Conservation (phyloP, 176 grass and related monocot genomes). For the Zoysia pacifica region DNA sequence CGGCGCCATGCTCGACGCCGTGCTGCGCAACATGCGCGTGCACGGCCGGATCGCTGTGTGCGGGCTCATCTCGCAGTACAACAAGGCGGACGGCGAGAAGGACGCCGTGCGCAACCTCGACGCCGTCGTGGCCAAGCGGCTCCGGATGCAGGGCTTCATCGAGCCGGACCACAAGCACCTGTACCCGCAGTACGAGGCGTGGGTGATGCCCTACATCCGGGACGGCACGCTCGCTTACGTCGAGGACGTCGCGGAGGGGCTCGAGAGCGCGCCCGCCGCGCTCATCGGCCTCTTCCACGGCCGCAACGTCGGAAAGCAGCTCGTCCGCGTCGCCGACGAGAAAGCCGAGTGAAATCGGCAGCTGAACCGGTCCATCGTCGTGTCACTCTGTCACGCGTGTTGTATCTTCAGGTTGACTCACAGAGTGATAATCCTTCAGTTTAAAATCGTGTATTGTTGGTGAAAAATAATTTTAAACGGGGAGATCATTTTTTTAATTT, state of each 20-base stretch:
- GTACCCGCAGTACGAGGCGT: constrained; percentile 50
- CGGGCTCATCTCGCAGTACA: constrained; percentile 82
- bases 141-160: constrained; percentile 59
- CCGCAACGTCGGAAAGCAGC: constrained; percentile 72
- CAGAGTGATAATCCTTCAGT: too few relatives aligned
- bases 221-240: constrained; percentile 55
- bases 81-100: constrained; percentile 42
- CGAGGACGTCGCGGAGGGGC: constrained; percentile 58
- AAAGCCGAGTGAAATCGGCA: not conserved
- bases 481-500: too few relatives aligned
- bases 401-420: too few relatives aligned
- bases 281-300: constrained; percentile 60
- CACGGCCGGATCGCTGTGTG: constrained; percentile 63
- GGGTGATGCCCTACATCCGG: constrained; percentile 42
- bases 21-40: constrained; percentile 59
- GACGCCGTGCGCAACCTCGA: constrained; percentile 54
- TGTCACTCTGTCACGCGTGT: too few relatives aligned
- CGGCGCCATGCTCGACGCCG: constrained; percentile 71
- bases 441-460: too few relatives aligned
- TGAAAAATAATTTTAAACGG: too few relatives aligned
- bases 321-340: constrained; percentile 45
- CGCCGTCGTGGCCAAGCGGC: constrained; percentile 41
- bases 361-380: not conserved
- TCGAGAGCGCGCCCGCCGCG: constrained; percentile 53
- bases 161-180: constrained; percentile 52